Evolutionary conservation across 164 flowering plant species (phyloP).

Genomic region (Sedum album): DNA sequence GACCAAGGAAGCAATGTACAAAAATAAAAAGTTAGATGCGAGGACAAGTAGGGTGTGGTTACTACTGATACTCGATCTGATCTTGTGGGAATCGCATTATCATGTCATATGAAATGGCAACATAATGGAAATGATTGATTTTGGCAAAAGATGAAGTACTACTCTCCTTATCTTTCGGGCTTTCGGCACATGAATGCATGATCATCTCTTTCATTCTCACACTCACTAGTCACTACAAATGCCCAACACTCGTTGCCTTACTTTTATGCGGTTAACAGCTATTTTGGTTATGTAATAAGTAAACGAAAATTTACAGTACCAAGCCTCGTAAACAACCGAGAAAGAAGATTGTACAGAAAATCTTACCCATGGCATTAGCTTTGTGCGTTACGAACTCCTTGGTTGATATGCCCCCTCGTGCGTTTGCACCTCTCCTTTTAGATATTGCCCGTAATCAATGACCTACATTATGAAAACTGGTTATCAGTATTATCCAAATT

Average conservation of each 20-base stretch:
- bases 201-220: too few relatives aligned
- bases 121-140: slow-evolving; percentile 7
- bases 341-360: not conserved
- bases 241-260: too few relatives aligned
- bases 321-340: too few relatives aligned
- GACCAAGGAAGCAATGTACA: not conserved
- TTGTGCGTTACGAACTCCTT: slow-evolving; percentile 51
- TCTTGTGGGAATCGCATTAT: not conserved
- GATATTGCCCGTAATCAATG: slow-evolving; percentile 53
- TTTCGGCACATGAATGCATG: not conserved
- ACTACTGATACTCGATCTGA: not conserved
- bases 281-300: too few relatives aligned
- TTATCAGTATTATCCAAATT: not conserved
- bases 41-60: slow-evolving; percentile 4
- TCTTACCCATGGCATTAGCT: slow-evolving; percentile 64
- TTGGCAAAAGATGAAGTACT: slow-evolving; percentile 3
- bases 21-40: not conserved
- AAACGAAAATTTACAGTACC: too few relatives aligned
- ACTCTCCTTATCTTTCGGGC: not conserved
- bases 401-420: slow-evolving; percentile 50
- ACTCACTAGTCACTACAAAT: too few relatives aligned
- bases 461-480: slow-evolving; percentile 29
- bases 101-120: slow-evolving; percentile 6
- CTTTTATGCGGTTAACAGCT: too few relatives aligned
- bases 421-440: slow-evolving; percentile 57